Percentiles rank a stretch among this genome's conserved stretches.
phyloP scores from a whole-genome alignment of 805 yeast genomes.

The Saccharomycopsis fodiens region DNA sequence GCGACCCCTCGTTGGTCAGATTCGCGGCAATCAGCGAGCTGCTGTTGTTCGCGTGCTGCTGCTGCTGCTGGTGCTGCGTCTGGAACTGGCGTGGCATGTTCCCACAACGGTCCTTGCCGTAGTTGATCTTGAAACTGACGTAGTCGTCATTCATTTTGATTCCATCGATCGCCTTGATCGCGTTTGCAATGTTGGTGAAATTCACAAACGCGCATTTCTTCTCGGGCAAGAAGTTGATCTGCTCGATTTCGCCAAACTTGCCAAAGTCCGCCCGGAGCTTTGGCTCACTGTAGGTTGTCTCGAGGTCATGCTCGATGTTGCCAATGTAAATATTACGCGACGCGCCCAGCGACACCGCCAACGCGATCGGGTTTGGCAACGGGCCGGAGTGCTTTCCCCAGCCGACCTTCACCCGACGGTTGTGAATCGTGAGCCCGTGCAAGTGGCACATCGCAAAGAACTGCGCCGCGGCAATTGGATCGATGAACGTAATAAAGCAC shows the following conservation, averaged over 20 bases:
- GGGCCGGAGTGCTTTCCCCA: slow-evolving; percentile 99
- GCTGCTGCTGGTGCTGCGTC: slow-evolving; percentile 7
- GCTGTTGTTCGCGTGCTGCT: slow-evolving; percentile 1
- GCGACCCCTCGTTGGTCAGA: background rate
- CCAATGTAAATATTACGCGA: slow-evolving; percentile 91
- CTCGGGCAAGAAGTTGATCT: slow-evolving; percentile 77
- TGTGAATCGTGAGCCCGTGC: slow-evolving; percentile 82
- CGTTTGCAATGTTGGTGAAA: slow-evolving; percentile 84
- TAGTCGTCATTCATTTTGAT: slow-evolving; percentile 69
- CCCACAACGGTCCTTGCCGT: slow-evolving; percentile 94
- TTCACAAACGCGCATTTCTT: slow-evolving; percentile 87
- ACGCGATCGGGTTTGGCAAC: slow-evolving; percentile 72
- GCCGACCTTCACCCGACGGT: slow-evolving; percentile 82
- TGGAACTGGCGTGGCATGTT: slow-evolving; percentile 75
- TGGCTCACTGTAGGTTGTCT: slow-evolving; percentile 37
- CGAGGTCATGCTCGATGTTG: slow-evolving; percentile 42
- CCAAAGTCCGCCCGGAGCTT: slow-evolving; percentile 67
- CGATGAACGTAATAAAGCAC: slow-evolving; percentile 89
- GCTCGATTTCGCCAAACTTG: slow-evolving; percentile 91
- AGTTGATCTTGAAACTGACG: slow-evolving; percentile 70
- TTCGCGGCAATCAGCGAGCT: background rate
- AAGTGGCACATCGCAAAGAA: slow-evolving; percentile 90
- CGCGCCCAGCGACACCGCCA: slow-evolving; percentile 92
- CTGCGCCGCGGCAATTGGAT: slow-evolving; percentile 96
- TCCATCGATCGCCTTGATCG: slow-evolving; percentile 88